Evolutionary conservation across 1,284 basidiomycete genomes (phyloP), one percentile per base, ranked within the genome.

Genomic region (Cryptococcus floricola): DNA sequence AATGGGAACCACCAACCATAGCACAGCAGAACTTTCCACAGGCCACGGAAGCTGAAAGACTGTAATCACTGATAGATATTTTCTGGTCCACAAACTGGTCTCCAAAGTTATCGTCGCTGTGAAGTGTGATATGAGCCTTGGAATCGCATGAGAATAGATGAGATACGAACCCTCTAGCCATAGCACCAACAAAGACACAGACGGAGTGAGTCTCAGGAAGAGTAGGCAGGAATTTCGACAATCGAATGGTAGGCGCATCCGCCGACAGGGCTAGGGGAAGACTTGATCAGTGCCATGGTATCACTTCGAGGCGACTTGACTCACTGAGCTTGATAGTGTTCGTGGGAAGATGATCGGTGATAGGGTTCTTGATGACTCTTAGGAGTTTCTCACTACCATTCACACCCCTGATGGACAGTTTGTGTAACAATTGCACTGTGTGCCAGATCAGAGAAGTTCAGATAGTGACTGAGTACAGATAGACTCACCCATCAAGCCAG

Each of bases 331-430:
- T 98, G 80, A 91, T 85, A 39, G 93, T 97, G 79, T 97, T 95
- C 44, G 86, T 85, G 0, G 96, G 96, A 48, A 99, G 85, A 75
- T 99, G 93, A 71, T 98, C 95, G 1, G 86, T 87, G 42, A 98
- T 85, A 6, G 96, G 96, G 76, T 98, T 98, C 88, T 94, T 95
- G 83, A 99, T 91, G 46, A 98, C 94, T 74, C 95, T 92, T 56
- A 99, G 83, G 14, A 99, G 80, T 77, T 98, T 98, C 77, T 99
- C 95, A 3, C 91, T 88, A 0, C 95, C 95, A 69, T 96, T 95
- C 47, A 96, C 92, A 44, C 91, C 91, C 51, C 95, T 84, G 66
- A 99, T 99, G 54, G 87, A 91, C 28, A 98, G 83, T 69, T 92
- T 94, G 79, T 98, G 96, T 10, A 99, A 82, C 3, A 99, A 83